Base-by-base conservation (phyloP, 2,329 filamentous ascomycete genomes). In the Juglanconis oblonga region DNA sequence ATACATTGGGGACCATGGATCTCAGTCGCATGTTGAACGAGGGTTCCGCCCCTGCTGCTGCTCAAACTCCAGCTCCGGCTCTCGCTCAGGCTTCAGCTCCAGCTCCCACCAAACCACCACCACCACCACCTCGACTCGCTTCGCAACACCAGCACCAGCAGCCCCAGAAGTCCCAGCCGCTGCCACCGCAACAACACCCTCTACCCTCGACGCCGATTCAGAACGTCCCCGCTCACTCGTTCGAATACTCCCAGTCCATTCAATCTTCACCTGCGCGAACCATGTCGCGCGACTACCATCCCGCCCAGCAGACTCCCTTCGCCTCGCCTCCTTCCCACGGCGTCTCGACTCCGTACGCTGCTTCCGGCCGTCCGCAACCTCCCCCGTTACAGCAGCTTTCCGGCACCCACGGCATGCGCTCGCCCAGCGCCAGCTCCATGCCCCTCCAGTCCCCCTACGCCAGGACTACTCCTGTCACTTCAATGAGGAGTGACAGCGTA, bases 11-110 rank as follows among this genome's bases (percentile, higher is more conserved):
- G 11, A 69, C 59, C 57, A 79, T 85, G 82, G 81, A 84, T 74
- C 76, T 85, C 59, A 73, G 76, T 64, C 78, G 77, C 14, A 81
- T 87, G 67, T 72, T 86, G 52, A 86, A 85, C 70, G 82, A 82
- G 63, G 78, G 74, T 66, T 68, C 69, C 50, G 71, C 72, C 54
- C 67, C 71, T 58, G 72, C 72, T 64, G 70, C 72, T 56, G 67
- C 71, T 17, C 64, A 68, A 10, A 56, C 64, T 61, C 58, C 67
- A 63, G 64, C 64, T 68, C 65, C 62, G 56, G n/a, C 67, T 63
- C 54, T 17, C 17, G 51, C 52, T 35, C 44, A 45, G 32, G 31
- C 53, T 44, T 35, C 40, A 36, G 53, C 57, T 49, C 44, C 69
- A 10, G 55, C 64, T 62, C 62, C 67, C 63, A 64, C 64, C 68